A percentile compares a stretch with the other conserved stretches of the same genome.
Conservation (phyloP, 495 filamentous ascomycete genomes). For the Aspergillus sclerotiicarbonarius region DNA sequence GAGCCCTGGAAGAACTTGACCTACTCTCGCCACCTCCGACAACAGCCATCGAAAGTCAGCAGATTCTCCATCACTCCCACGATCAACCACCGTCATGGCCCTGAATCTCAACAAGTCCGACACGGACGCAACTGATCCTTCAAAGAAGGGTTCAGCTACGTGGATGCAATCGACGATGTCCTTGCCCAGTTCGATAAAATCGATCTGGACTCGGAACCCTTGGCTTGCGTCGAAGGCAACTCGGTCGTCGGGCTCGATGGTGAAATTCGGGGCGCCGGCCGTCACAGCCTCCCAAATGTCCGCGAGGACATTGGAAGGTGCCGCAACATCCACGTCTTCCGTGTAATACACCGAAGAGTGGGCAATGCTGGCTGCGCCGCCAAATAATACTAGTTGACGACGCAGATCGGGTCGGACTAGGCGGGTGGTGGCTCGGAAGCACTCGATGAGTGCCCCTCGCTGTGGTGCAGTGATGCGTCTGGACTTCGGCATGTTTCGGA, state of each 20-base stretch:
- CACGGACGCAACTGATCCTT: slow-evolving; percentile 8
- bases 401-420: slow-evolving; percentile 7
- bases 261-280: slow-evolving; percentile 7
- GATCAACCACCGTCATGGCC: slow-evolving; percentile 11
- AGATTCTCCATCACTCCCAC: slow-evolving; percentile 9
- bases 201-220: slow-evolving; percentile 5
- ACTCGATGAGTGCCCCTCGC: slow-evolving; percentile 8
- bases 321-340: slow-evolving; percentile 8
- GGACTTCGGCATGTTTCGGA: slow-evolving; percentile 8
- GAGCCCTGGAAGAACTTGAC: slow-evolving; percentile 7
- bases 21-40: slow-evolving; percentile 10
- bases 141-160: slow-evolving; percentile 3
- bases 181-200: slow-evolving; percentile 7
- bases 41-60: slow-evolving; percentile 9
- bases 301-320: slow-evolving; percentile 2
- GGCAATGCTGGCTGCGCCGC: slow-evolving; percentile 7
- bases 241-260: slow-evolving; percentile 8
- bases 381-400: slow-evolving; percentile 4
- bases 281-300: slow-evolving; percentile 4
- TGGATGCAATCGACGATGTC: slow-evolving; percentile 3
- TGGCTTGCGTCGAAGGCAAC: slow-evolving; percentile 4
- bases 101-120: slow-evolving; percentile 10
- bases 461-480: slow-evolving; percentile 8
- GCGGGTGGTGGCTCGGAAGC: slow-evolving; percentile 9
- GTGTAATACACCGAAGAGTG: slow-evolving; percentile 7